A percentile compares a stretch with the other conserved stretches of the same genome.
phyloP scores from a whole-genome alignment of 1,284 basidiomycete genomes.

The Leccinum pallidistipes region DNA sequence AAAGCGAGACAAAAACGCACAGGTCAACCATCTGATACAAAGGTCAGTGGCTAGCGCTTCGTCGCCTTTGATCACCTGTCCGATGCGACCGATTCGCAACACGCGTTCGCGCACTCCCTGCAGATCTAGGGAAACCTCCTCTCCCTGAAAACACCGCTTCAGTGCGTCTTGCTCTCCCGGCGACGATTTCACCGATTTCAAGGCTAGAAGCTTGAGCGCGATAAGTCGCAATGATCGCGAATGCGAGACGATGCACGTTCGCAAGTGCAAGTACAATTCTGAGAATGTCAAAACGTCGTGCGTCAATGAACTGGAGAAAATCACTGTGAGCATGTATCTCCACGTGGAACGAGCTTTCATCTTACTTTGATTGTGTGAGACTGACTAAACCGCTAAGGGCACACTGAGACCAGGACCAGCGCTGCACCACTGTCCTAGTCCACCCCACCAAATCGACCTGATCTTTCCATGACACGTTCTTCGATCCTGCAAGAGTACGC shows the following conservation, averaged over 20 bases:
- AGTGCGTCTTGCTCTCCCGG: conserved; percentile 56
- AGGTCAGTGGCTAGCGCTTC: conserved; percentile 56
- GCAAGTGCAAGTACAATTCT: conserved; percentile 48
- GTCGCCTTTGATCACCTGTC: conserved; percentile 52
- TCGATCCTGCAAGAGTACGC: conserved; percentile 43
- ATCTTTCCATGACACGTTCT: conserved; percentile 42
- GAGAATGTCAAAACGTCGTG: conserved; percentile 38
- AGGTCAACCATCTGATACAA: conserved; percentile 64
- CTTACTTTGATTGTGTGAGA: conserved; percentile 52
- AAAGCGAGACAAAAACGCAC: conserved; percentile 35
- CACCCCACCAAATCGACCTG: conserved; percentile 47
- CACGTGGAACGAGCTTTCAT: background rate
- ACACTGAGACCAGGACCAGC: conserved; percentile 61
- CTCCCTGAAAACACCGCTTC: conserved; percentile 67
- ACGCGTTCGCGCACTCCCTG: conserved; percentile 83
- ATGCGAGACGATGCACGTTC: conserved; percentile 55
- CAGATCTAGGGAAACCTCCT: conserved; percentile 72
- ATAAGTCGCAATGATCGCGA: conserved; percentile 55
- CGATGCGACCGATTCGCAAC: conserved; percentile 65
- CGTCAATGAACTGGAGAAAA: conserved; percentile 17
- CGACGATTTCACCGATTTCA: conserved; percentile 40
- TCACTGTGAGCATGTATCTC: background rate
- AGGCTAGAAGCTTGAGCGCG: conserved; percentile 55
- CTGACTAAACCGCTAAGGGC: conserved; percentile 55
- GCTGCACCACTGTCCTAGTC: conserved; percentile 44